Percentiles rank a stretch among this genome's conserved stretches.
phyloP scores from a whole-genome alignment of 1,284 basidiomycete genomes.

The Hemileia vastatrix region DNA sequence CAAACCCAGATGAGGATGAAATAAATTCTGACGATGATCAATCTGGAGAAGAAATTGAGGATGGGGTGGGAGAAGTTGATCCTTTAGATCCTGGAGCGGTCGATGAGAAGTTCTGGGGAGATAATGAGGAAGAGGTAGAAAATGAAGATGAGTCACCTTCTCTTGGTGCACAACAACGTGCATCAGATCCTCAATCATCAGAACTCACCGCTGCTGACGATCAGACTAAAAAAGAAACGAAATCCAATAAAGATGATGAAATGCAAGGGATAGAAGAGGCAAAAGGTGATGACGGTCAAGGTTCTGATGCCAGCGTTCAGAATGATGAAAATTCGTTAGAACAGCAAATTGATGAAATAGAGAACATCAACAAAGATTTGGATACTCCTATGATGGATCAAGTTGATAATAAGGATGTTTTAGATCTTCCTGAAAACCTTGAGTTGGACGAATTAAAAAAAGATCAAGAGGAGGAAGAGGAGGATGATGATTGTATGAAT shows the following conservation, averaged over 20 bases:
- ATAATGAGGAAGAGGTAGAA: constrained; percentile 55
- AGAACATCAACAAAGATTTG: not conserved
- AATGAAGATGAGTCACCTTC: constrained; percentile 46
- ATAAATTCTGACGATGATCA: constrained; percentile 53
- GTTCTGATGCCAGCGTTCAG: not conserved
- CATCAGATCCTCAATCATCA: constrained; percentile 13
- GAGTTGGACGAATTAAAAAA: constrained; percentile 11
- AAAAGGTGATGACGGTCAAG: constrained; percentile 17
- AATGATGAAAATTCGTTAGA: too few species aligned
- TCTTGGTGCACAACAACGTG: constrained; percentile 8
- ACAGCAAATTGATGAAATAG: not conserved
- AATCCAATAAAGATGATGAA: constrained; percentile 33
- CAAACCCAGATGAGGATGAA: constrained; percentile 57
- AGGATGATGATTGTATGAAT: not conserved
- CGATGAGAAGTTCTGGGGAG: constrained; percentile 96
- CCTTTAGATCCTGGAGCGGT: constrained; percentile 73
- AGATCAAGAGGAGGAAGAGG: constrained; percentile 1
- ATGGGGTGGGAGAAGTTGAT: constrained; percentile 75
- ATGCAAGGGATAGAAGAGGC: constrained; percentile 23
- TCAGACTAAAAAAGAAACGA: constrained; percentile 52
- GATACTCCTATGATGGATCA: constrained; percentile 19
- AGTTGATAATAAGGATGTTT: constrained; percentile 16
- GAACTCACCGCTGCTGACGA: constrained; percentile 45
- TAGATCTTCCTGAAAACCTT: constrained; percentile 20
- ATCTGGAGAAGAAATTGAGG: constrained; percentile 58